These are phyloP conservation scores for Lanzia echinophila DNA, from an alignment of 2,329 filamentous ascomycete species.

Conservation along the genomic window DNA sequence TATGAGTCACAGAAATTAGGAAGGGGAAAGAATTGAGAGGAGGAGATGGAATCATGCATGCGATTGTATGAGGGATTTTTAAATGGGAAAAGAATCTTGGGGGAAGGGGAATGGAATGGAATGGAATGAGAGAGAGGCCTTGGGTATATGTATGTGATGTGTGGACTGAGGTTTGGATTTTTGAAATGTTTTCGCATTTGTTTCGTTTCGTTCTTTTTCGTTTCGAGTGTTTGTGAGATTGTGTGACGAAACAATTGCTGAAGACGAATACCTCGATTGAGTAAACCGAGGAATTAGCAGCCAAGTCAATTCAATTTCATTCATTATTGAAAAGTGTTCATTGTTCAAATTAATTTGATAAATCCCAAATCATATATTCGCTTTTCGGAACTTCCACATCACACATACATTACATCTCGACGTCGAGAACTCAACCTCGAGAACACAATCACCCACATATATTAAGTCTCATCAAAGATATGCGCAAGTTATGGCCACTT, in stretches of 20 bases:
- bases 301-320: too few species aligned
- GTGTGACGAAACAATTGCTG: neutral
- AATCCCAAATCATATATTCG: too few species aligned
- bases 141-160: neutral
- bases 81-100: neutral
- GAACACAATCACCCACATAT: neutral
- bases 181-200: neutral
- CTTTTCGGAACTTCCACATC: too few species aligned
- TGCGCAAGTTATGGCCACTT: constrained; percentile 31
- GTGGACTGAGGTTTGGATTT: constrained; percentile 4
- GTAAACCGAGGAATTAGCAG: too few species aligned
- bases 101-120: neutral
- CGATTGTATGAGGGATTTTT: neutral
- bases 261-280: too few species aligned
- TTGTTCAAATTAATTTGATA: too few species aligned
- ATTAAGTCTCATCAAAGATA: constrained; percentile 16
- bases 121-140: too few species aligned
- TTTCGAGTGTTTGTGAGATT: neutral
- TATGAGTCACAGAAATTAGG: constrained; percentile 4
- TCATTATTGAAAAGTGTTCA: too few species aligned
- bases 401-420: neutral
- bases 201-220: neutral
- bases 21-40: neutral
- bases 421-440: neutral
- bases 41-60: neutral